A percentile compares a stretch with the other conserved stretches of the same genome.
These are phyloP conservation scores for Agaricus subrufescens DNA, from an alignment of 768 basidiomycete species.

Conservation along the genomic window DNA sequence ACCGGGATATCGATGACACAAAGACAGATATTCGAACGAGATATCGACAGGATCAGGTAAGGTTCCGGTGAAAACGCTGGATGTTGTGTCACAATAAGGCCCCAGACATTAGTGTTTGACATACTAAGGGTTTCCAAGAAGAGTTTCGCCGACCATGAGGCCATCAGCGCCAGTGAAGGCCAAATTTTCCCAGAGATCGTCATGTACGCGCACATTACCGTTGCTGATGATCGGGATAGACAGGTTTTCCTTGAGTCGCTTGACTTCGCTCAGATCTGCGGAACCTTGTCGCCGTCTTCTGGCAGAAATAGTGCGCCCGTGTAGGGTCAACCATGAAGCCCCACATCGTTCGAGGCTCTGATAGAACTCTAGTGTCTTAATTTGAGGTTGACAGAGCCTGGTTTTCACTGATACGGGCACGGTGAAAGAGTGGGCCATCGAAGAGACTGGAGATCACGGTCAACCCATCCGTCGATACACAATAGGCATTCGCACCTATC, in stretches of 20 bases:
- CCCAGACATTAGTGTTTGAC: constrained; percentile 10
- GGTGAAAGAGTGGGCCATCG: constrained; percentile 56
- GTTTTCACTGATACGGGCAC: constrained; percentile 68
- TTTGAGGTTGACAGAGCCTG: constrained; percentile 48
- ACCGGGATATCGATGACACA: constrained; percentile 49
- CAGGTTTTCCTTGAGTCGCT: constrained; percentile 45
- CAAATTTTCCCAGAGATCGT: constrained; percentile 52
- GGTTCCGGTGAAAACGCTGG: constrained; percentile 53
- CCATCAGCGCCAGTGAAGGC: constrained; percentile 62
- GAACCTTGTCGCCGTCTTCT: constrained; percentile 66
- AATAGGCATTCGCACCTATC: constrained; percentile 44
- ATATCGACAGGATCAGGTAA: constrained; percentile 60
- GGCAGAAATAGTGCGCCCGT: constrained; percentile 69
- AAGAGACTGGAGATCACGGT: constrained; percentile 42
- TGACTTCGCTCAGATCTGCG: constrained; percentile 62
- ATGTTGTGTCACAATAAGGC: not conserved
- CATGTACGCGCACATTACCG: constrained; percentile 65
- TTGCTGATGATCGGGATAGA: constrained; percentile 67
- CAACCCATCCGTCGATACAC: not conserved
- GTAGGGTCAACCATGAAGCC: constrained; percentile 66
- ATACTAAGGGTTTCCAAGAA: constrained; percentile 72
- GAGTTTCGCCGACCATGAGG: constrained; percentile 77
- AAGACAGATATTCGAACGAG: constrained; percentile 63
- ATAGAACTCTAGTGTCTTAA: constrained; percentile 53
- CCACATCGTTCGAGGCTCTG: constrained; percentile 59